Evolutionary conservation across 2,329 filamentous ascomycete genomes (phyloP).

Genomic region (Chaetomiaceae sp.): DNA sequence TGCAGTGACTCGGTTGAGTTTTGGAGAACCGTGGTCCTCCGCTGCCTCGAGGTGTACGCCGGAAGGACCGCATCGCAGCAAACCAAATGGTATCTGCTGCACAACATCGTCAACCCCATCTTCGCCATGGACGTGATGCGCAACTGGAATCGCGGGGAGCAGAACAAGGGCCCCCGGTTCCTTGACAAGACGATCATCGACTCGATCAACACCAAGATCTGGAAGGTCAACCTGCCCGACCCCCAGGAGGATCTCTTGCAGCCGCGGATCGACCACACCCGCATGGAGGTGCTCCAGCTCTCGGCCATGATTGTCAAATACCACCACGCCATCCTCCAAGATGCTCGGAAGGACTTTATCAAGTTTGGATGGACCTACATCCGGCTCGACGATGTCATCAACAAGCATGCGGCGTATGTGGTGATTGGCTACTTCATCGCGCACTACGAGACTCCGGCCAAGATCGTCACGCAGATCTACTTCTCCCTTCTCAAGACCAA

Average conservation of each 20-base stretch:
- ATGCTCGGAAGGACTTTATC: conserved; percentile 94
- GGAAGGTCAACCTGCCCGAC: conserved; percentile 83
- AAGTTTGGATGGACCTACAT: conserved; percentile 99
- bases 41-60: conserved; percentile 83
- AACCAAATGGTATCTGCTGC: conserved; percentile 88
- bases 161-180: conserved; percentile 59
- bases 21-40: conserved; percentile 75
- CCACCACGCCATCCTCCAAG: conserved; percentile 80
- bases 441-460: conserved; percentile 90
- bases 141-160: conserved; percentile 61
- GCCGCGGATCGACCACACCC: conserved; percentile 86
- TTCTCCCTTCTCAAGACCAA: conserved; percentile 86
- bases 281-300: conserved; percentile 92
- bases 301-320: conserved; percentile 96
- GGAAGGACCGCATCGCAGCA: conserved; percentile 75
- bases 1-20: conserved; percentile 80
- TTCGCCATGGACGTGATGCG: conserved; percentile 94
- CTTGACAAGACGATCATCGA: conserved; percentile 87
- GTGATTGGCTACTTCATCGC: conserved; percentile 97
- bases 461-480: conserved; percentile 95
- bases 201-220: conserved; percentile 85
- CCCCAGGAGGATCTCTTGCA: conserved; percentile 77
- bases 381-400: conserved; percentile 95
- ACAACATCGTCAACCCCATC: conserved; percentile 91
- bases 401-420: conserved; percentile 97